A percentile compares a stretch with the other conserved stretches of the same genome.
phyloP scores from a whole-genome alignment of 2,329 filamentous ascomycete genomes.

The Cordyceps fumosorosea region DNA sequence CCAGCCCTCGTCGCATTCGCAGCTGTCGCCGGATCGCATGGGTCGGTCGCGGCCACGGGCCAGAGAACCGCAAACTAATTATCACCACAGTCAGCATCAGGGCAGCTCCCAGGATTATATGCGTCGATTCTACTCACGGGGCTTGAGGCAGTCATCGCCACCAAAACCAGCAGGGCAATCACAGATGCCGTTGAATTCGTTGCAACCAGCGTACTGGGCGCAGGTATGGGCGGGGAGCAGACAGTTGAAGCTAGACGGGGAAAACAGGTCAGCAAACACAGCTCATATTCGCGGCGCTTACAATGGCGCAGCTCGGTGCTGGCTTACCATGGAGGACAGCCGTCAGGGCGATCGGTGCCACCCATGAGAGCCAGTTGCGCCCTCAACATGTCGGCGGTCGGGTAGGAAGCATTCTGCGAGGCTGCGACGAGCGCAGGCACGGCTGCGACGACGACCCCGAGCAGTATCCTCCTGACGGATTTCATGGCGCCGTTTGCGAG shows the following conservation, averaged over 20 bases:
- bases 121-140: slow-evolving; percentile 43
- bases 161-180: slow-evolving; percentile 88
- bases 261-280: background rate
- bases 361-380: slow-evolving; percentile 63
- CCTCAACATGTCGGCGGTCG: slow-evolving; percentile 52
- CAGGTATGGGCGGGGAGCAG: slow-evolving; percentile 88
- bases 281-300: slow-evolving; percentile 22
- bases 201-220: slow-evolving; percentile 84
- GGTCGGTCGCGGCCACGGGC: slow-evolving; percentile 73
- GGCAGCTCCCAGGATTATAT: background rate
- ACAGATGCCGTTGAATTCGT: slow-evolving; percentile 86
- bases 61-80: slow-evolving; percentile 73
- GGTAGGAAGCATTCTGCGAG: slow-evolving; percentile 49
- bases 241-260: slow-evolving; percentile 83
- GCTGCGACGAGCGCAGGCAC: slow-evolving; percentile 35
- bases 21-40: slow-evolving; percentile 63
- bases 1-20: slow-evolving; percentile 91
- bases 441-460: slow-evolving; percentile 34
- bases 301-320: background rate
- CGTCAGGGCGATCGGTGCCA: slow-evolving; percentile 57
- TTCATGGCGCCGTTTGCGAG: slow-evolving; percentile 29
- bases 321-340: slow-evolving; percentile 71
- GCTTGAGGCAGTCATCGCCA: slow-evolving; percentile 85
- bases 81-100: background rate
- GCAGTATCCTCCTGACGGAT: slow-evolving; percentile 31